phyloP scores from a whole-genome alignment of 495 filamentous ascomycete genomes.

The Bombardia bombarda region DNA sequence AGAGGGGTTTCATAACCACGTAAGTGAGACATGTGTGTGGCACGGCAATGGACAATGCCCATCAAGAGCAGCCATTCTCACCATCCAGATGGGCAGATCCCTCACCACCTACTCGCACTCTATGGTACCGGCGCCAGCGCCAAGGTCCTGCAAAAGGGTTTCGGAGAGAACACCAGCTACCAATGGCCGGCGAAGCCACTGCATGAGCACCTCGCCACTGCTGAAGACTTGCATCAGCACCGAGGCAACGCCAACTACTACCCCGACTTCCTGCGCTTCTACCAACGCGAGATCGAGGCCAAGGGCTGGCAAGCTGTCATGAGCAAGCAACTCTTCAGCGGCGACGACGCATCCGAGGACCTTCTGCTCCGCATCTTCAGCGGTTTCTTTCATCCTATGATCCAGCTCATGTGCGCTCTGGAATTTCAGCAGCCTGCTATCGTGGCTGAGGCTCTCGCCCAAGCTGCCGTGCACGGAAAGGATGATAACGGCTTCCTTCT shows the following conservation, averaged over 20 bases:
- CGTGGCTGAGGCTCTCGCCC: constrained; percentile 71
- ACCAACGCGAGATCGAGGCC: constrained; percentile 63
- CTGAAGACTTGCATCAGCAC: constrained; percentile 39
- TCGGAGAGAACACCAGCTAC: constrained; percentile 50
- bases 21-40: constrained; percentile 15
- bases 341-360: constrained; percentile 33
- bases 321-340: constrained; percentile 57
- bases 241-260: constrained; percentile 48
- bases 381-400: constrained; percentile 73
- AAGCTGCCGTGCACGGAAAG: constrained; percentile 56
- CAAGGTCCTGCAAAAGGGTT: constrained; percentile 46
- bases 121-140: constrained; percentile 65
- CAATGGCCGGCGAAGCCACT: constrained; percentile 44
- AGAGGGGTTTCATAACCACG: constrained; percentile 57
- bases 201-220: constrained; percentile 37
- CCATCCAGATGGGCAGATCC: too few species aligned
- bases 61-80: too few species aligned
- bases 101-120: constrained; percentile 65
- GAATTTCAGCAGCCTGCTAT: constrained; percentile 77
- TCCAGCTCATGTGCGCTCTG: constrained; percentile 77
- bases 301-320: constrained; percentile 53
- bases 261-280: constrained; percentile 62
- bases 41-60: too few species aligned
- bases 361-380: constrained; percentile 17
- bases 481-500: constrained; percentile 45